Base-by-base conservation (phyloP, 192 early-diverging fungal genomes). In the Geranomyces michiganensis region DNA sequence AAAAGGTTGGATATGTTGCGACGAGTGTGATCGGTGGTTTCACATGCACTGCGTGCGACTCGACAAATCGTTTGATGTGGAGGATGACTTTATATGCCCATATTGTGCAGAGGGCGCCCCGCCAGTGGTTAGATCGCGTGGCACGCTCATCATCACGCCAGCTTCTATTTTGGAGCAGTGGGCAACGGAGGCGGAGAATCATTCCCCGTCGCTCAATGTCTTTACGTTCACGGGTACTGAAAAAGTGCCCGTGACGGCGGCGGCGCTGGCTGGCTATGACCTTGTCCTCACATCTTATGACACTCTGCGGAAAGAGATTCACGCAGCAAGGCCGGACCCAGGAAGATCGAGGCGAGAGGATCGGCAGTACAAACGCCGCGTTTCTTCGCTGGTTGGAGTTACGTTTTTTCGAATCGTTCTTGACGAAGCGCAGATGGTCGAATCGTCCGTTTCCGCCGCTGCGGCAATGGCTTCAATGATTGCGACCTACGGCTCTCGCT, bases 381-480 rank as follows among this genome's bases (percentile, higher is more conserved):
- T 30, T 47, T 82, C 78, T 17, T 83, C 84, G 0, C 73, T 91
- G 47, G 69, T 85, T 5, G 29, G 56, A 21, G 60, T 87, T 6
- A 60, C 76, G 21, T 91, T 87, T 84, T 91, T 87, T 87, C 66
- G 90, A 30, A 64, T 85, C 0, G 72, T 84, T 8, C 72, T 91
- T 17, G 90, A 91, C 63, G 90, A 91, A 73, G 88, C 90, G 21
- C 90, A 91, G 60, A 82, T 85, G 82, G 85, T 91, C 13, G 87
- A 90, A 56, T 75, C 66, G 12, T 48, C 80, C 8, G 78, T 78
- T n/a, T 73, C 81, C 1, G 63, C 76, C 9, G 80, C 82, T 8
- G 74, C 74, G 0, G 77, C 84, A 32, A 88, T 91, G 87, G 84
- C 87, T 5, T 62, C 76, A 14, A 19, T 80, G 51, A 79, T 90